Evolutionary conservation across 2,329 filamentous ascomycete species (phyloP).

Genomic region (Trichoderma atrobrunneum): DNA sequence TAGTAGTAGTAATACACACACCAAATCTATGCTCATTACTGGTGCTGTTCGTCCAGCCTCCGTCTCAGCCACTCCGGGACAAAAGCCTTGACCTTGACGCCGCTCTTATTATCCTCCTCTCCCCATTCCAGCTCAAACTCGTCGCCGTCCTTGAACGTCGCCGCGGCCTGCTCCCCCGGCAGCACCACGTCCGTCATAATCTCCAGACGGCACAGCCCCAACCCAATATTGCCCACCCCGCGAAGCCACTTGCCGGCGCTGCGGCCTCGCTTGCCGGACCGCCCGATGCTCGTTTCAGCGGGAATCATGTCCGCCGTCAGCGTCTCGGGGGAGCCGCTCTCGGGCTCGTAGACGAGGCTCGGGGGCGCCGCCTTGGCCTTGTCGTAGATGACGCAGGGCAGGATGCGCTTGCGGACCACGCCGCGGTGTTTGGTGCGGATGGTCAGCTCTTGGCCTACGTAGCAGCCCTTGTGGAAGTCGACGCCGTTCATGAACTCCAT

Average conservation of each 20-base stretch:
- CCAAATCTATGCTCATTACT: constrained; percentile 18
- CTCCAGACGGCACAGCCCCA: constrained; percentile 83
- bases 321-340: constrained; percentile 27
- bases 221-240: constrained; percentile 79
- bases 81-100: constrained; percentile 69
- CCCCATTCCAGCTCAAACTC: constrained; percentile 60
- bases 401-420: constrained; percentile 83
- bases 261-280: constrained; percentile 57
- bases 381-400: constrained; percentile 74
- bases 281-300: constrained; percentile 48
- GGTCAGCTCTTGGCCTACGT: constrained; percentile 93
- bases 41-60: constrained; percentile 35
- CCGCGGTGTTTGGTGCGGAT: constrained; percentile 94
- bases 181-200: constrained; percentile 81
- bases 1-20: neutral
- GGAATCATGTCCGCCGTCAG: constrained; percentile 40
- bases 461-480: constrained; percentile 95
- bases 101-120: constrained; percentile 38
- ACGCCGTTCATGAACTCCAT: constrained; percentile 82
- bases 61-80: constrained; percentile 71
- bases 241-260: constrained; percentile 77
- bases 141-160: constrained; percentile 58
- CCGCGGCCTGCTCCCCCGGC: constrained; percentile 64
- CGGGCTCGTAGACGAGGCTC: constrained; percentile 47
- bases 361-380: constrained; percentile 38